These are phyloP conservation scores for Gyromitra esculenta DNA, from an alignment of 2,329 filamentous ascomycete species.

Conservation along the genomic window DNA sequence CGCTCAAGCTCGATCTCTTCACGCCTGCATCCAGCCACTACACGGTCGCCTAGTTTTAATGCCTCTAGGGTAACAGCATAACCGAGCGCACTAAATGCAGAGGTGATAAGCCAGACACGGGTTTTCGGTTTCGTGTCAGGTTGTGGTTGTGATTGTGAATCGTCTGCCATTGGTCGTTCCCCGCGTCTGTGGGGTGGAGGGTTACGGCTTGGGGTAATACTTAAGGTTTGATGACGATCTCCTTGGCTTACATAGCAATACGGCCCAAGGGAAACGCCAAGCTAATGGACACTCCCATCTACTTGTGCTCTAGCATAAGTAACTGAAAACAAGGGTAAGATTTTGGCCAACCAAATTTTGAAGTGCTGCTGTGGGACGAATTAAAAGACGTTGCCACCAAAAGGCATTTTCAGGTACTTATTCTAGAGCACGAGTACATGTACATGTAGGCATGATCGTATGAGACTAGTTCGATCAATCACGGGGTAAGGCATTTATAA, in stretches of 20 bases:
- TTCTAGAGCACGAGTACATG: no score
- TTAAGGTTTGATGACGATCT: constrained; percentile 29
- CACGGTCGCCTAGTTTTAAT: constrained; percentile 89
- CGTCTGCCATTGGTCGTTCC: constrained; percentile 38
- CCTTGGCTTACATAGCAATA: constrained; percentile 25
- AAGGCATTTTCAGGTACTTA: no score
- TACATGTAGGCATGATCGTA: no score
- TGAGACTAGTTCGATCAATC: not conserved
- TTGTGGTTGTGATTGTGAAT: constrained; percentile 28
- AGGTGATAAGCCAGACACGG: constrained; percentile 91
- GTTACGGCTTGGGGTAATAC: constrained; percentile 23
- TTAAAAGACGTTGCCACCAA: no score
- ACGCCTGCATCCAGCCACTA: constrained; percentile 83
- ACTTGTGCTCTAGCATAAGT: no score
- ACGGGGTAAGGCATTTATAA: not conserved
- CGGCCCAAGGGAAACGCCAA: no score
- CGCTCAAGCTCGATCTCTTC: constrained; percentile 76
- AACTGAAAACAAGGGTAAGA: no score
- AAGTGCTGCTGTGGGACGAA: no score
- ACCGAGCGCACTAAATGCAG: constrained; percentile 83
- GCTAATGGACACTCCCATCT: no score
- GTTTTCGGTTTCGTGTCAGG: constrained; percentile 62
- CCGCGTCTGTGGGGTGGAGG: constrained; percentile 23
- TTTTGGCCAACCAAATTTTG: no score
- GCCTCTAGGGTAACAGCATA: constrained; percentile 83